Base-by-base conservation (phyloP, 768 basidiomycete genomes). In the Candolleomyces eurysporus region DNA sequence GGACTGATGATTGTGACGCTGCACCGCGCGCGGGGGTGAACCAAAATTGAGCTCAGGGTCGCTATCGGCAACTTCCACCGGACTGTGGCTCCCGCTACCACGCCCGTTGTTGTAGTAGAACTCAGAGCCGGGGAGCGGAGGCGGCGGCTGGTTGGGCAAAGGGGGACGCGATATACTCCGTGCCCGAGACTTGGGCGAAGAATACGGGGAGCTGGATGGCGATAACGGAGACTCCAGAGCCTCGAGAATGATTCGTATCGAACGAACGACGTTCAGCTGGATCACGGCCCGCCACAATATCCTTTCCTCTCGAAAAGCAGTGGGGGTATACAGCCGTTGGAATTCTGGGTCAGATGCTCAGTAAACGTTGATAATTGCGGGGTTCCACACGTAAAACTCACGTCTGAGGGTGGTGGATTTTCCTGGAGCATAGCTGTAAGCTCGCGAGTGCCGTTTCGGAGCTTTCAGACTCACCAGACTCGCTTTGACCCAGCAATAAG, bases 201-300 rank as follows among this genome's bases (percentile, higher is more conserved):
- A 70, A 61, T 73, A 73, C 2, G 78, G 72, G 48, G 76, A 73
- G 64, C 75, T 67, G 66, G 72, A 67, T 51, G 68, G 76, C 11
- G 77, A 73, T 13, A 70, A 64, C 14, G 67, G 49, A 17, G 73
- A 75, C 59, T 67, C 71, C 64, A 75, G 70, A 11, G 86, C 77
- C 48, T 90, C 88, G 58, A 92, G 81, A 59, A 93, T 91, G 31
- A 82, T 82, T 57, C 88, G 88, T 57, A 92, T 77, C 13, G 90
- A 91, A 53, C 89, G 87, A 39, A 91, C 85, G 63, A 94, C 79
- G 71, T 92, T 92, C 66, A 92, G 82, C 67, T 92, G 92, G 60
- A 94, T 91, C 50, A 94, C 84, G 0, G 88, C 84, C 16, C 91
- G 84, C 91, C 91, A 94, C n/a, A 89, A 81, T 16, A 90, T 80